Evolutionary conservation across 495 filamentous ascomycete genomes (phyloP).

Genomic region (Lichenothelia convexa): DNA sequence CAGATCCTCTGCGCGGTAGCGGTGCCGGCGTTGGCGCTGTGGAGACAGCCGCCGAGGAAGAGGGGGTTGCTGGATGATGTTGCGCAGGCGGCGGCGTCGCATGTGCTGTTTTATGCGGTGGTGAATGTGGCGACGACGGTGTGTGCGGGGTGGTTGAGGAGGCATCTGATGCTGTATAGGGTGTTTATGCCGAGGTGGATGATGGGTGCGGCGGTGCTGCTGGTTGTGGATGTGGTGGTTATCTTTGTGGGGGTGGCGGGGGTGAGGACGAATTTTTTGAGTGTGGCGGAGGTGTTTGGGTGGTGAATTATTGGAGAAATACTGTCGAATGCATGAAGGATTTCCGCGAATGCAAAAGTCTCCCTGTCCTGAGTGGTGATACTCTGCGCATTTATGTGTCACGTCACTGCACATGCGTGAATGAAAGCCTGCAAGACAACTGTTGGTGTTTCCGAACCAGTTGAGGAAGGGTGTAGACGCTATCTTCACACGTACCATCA

Average conservation of each 20-base stretch:
- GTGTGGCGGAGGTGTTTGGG: slow-evolving; percentile 79
- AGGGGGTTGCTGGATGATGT: slow-evolving; percentile 47
- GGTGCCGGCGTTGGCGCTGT: slow-evolving; percentile 66
- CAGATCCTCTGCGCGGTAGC: slow-evolving; percentile 66
- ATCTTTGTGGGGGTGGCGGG: slow-evolving; percentile 50
- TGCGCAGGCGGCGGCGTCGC: slow-evolving; percentile 47
- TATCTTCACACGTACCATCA: too few relatives aligned
- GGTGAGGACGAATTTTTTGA: slow-evolving; percentile 50
- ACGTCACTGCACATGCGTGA: too few relatives aligned
- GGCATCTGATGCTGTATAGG: slow-evolving; percentile 95
- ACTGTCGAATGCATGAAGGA: too few relatives aligned
- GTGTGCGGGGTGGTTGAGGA: slow-evolving; percentile 68
- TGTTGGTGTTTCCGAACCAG: too few relatives aligned
- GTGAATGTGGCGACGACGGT: slow-evolving; percentile 68
- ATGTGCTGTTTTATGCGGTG: slow-evolving; percentile 63
- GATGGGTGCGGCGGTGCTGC: slow-evolving; percentile 52
- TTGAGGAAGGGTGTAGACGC: too few relatives aligned
- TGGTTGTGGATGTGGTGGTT: slow-evolving; percentile 59
- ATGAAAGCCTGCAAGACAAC: too few relatives aligned
- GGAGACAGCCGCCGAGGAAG: slow-evolving; percentile 49
- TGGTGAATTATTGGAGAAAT: too few relatives aligned
- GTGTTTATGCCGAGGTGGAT: slow-evolving; percentile 85
- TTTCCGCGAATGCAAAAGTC: too few relatives aligned
- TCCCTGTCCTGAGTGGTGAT: too few relatives aligned
- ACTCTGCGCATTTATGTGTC: too few relatives aligned